Evolutionary conservation across 495 filamentous ascomycete genomes (phyloP).

Genomic region (Penicillium coprophilum): DNA sequence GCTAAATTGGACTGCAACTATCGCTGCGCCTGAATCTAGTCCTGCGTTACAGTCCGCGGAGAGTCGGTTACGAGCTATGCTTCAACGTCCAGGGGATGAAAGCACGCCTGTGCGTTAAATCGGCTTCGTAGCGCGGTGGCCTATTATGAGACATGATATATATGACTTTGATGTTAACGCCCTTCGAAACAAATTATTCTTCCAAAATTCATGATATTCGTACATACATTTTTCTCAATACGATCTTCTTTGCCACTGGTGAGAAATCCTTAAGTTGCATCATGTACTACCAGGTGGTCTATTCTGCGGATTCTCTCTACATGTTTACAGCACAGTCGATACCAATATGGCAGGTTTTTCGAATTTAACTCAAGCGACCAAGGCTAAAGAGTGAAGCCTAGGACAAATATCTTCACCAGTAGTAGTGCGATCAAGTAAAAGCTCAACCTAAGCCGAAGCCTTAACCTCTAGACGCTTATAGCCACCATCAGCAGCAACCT

Average conservation of each 20-base stretch:
- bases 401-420: neutral
- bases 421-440: neutral
- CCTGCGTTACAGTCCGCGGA: constrained; percentile 38
- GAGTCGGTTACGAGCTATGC: constrained; percentile 39
- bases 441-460: constrained; percentile 28
- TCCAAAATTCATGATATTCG: neutral
- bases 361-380: neutral
- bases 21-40: constrained; percentile 20
- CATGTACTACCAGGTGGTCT: too few relatives aligned
- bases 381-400: constrained; percentile 26
- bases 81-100: constrained; percentile 26
- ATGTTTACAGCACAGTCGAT: neutral
- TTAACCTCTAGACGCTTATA: constrained; percentile 41
- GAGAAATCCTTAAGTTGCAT: too few relatives aligned
- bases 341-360: neutral
- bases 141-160: constrained; percentile 13
- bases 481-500: constrained; percentile 52
- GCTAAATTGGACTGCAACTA: constrained; percentile 31
- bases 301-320: too few relatives aligned
- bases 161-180: constrained; percentile 9
- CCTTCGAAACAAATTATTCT: neutral
- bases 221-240: neutral
- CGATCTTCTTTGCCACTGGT: neutral
- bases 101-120: neutral
- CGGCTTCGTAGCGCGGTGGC: neutral